These are phyloP conservation scores for Eucalyptus erythrocorys DNA, from an alignment of 345 rosid genomes.

Conservation along the genomic window DNA sequence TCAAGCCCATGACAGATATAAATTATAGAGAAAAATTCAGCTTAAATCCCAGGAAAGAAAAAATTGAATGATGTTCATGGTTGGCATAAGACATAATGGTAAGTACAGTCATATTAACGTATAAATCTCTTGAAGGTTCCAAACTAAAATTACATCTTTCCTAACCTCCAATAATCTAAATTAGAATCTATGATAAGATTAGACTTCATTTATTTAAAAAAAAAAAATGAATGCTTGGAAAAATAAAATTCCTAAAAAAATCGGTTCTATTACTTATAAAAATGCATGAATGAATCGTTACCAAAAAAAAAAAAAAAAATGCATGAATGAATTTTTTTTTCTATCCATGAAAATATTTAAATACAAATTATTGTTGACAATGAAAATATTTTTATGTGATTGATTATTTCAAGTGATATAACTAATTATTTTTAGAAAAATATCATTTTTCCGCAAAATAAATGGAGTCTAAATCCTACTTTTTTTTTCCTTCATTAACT, in stretches of 20 bases:
- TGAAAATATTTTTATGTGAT: not conserved
- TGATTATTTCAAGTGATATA: not conserved
- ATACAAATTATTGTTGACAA: too few relatives aligned
- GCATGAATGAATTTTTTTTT: too few relatives aligned
- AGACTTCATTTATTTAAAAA: not conserved
- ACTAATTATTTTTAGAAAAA: not conserved
- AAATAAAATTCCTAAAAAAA: rapidly evolving
- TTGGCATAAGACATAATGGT: not conserved
- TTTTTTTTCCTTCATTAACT: not conserved
- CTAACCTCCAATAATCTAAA: not conserved
- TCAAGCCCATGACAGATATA: not conserved
- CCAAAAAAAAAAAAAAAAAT: too few relatives aligned
- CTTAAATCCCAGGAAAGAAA: not conserved
- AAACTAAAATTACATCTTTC: not conserved
- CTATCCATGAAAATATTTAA: not conserved
- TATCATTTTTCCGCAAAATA: not conserved
- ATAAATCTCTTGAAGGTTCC: not conserved
- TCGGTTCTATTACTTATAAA: not conserved
- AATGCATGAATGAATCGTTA: rapidly evolving
- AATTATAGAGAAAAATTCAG: not conserved
- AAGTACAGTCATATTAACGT: not conserved
- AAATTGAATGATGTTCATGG: not conserved
- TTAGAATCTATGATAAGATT: not conserved
- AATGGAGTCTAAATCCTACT: not conserved
- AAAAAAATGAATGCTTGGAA: not conserved